A percentile compares a stretch with the other conserved stretches of the same genome.
Evolutionary conservation across 1,284 basidiomycete genomes (phyloP).

Genomic region (Leccinum huronense): DNA sequence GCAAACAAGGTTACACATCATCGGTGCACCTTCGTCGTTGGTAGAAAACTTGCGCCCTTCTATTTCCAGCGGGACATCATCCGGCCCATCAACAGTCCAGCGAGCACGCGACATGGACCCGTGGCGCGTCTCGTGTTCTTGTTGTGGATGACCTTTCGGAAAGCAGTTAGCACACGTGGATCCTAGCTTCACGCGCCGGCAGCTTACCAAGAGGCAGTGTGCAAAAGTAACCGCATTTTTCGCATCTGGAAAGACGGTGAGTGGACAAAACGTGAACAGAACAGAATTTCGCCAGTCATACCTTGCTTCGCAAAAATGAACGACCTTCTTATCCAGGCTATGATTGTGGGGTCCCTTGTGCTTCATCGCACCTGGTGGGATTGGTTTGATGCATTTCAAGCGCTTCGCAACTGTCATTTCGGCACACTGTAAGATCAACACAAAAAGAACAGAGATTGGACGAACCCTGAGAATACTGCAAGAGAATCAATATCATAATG

Average conservation of each 20-base stretch:
- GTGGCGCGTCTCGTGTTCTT: constrained; percentile 61
- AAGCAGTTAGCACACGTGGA: neutral
- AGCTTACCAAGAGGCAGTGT: constrained; percentile 51
- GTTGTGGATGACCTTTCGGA: constrained; percentile 52
- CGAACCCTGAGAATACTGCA: constrained; percentile 33
- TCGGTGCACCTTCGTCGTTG: too few relatives aligned
- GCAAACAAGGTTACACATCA: too few relatives aligned
- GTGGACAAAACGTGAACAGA: neutral
- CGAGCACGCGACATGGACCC: constrained; percentile 59
- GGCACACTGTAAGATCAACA: neutral
- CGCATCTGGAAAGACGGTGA: constrained; percentile 40
- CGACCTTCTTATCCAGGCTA: constrained; percentile 39
- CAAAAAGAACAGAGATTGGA: neutral
- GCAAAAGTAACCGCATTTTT: constrained; percentile 58
- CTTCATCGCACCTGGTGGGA: constrained; percentile 41
- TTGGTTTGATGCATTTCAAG: constrained; percentile 46
- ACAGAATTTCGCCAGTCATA: constrained; percentile 24
- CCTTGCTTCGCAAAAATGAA: constrained; percentile 53
- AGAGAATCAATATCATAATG: neutral
- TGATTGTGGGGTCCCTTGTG: constrained; percentile 54
- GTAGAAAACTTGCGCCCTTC: too few relatives aligned
- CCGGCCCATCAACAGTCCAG: constrained; percentile 56
- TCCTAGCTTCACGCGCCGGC: neutral
- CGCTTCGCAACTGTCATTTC: constrained; percentile 44
- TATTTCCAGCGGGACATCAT: constrained; percentile 28